A percentile compares a stretch with the other conserved stretches of the same genome.
Conservation (phyloP, 208 protist species). For the Leptomonas pyrrhocoris region DNA sequence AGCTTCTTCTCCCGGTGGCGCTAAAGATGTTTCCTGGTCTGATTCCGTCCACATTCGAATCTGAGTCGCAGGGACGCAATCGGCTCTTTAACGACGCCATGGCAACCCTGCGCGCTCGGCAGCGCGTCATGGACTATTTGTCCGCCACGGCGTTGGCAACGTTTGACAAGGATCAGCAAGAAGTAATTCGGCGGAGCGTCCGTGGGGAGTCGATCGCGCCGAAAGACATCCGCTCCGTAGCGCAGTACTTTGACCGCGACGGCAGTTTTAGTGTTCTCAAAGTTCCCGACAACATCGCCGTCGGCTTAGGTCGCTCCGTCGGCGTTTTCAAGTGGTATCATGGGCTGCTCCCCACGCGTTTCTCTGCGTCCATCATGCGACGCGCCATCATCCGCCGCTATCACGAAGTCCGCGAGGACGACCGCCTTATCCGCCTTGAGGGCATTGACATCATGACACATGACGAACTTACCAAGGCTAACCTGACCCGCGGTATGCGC, state of each 20-base stretch:
- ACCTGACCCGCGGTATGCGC: constrained; percentile 85
- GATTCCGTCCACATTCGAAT: constrained; percentile 96
- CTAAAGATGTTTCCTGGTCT: constrained; percentile 97
- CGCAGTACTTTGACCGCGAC: constrained; percentile 75
- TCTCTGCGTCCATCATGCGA: constrained; percentile 68
- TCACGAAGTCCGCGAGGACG: constrained; percentile 80
- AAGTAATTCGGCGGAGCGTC: constrained; percentile 75
- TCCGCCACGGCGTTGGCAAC: constrained; percentile 82
- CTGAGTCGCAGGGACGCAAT: constrained; percentile 85
- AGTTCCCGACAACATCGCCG: constrained; percentile 73
- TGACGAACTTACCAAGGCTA: constrained; percentile 86
- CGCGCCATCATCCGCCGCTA: constrained; percentile 78
- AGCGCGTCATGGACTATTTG: constrained; percentile 86
- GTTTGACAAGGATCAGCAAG: constrained; percentile 80
- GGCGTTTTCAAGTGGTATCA: constrained; percentile 86
- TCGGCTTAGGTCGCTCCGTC: constrained; percentile 66
- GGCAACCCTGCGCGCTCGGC: constrained; percentile 79
- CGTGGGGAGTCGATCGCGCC: constrained; percentile 80
- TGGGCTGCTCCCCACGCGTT: constrained; percentile 56
- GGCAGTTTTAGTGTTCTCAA: constrained; percentile 87
- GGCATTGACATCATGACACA: constrained; percentile 77
- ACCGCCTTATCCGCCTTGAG: constrained; percentile 81
- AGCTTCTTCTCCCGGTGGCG: constrained; percentile 95
- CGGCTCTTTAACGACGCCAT: constrained; percentile 74
- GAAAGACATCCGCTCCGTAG: constrained; percentile 77